A percentile compares a stretch with the other conserved stretches of the same genome.
Evolutionary conservation across 257 asterid species (phyloP).

Genomic region (Solanum piurae): DNA sequence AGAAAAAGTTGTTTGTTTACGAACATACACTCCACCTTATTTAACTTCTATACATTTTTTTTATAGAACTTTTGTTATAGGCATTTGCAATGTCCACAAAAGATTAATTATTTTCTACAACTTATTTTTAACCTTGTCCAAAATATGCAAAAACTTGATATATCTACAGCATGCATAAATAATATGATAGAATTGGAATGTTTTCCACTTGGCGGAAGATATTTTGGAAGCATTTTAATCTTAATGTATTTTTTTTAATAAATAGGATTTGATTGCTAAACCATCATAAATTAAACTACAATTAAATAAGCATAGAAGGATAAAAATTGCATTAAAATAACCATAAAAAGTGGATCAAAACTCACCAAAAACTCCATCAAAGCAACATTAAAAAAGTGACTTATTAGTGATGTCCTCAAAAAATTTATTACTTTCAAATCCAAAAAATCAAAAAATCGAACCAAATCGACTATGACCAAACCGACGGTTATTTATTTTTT

Average conservation of each 20-base stretch:
- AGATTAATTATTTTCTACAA: too few species aligned
- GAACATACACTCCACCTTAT: background rate
- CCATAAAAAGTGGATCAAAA: background rate
- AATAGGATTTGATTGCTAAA: background rate
- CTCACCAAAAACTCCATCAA: background rate
- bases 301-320: background rate
- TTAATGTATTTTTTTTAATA: too few species aligned
- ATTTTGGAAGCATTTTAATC: background rate
- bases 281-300: background rate
- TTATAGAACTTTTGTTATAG: background rate
- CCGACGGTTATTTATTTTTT: too few species aligned
- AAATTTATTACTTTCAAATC: too few species aligned
- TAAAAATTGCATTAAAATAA: too few species aligned
- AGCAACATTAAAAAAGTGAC: background rate
- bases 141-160: background rate
- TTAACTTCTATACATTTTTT: too few species aligned
- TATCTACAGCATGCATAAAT: background rate
- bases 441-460: too few species aligned
- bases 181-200: too few species aligned
- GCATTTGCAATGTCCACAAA: background rate
- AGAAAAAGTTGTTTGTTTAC: background rate
- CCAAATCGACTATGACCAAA: too few species aligned
- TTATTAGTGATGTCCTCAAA: background rate
- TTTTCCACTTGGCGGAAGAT: too few species aligned
- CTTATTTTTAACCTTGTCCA: too few species aligned